Percentiles rank a stretch among this genome's conserved stretches.
These are phyloP conservation scores for Mucuna pruriens DNA, from an alignment of 306 rosid species.

Conservation along the genomic window DNA sequence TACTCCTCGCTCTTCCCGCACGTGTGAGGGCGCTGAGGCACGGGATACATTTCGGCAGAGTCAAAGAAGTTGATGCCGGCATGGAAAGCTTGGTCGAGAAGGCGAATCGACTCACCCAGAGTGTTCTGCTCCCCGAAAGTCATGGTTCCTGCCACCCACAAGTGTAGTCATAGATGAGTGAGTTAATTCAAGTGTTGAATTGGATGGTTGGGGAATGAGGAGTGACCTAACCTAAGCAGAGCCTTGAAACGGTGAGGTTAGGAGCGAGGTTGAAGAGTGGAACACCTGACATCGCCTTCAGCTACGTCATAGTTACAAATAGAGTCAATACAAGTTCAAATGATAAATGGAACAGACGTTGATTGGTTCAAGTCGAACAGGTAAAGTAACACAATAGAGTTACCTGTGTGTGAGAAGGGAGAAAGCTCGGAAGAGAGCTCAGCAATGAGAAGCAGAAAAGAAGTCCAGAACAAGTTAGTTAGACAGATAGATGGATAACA, in stretches of 20 bases:
- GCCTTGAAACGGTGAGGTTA: constrained; percentile 66
- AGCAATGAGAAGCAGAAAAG: too few relatives aligned
- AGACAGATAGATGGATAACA: too few relatives aligned
- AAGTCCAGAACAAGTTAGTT: too few relatives aligned
- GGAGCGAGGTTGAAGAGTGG: constrained; percentile 77
- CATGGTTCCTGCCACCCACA: constrained; percentile 68
- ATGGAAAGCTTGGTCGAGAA: constrained; percentile 69
- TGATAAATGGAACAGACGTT: too few relatives aligned
- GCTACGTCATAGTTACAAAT: too few relatives aligned
- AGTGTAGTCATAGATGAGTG: neutral
- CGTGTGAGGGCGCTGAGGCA: constrained; percentile 81
- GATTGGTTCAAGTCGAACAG: too few relatives aligned
- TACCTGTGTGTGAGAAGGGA: too few relatives aligned
- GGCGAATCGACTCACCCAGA: constrained; percentile 60
- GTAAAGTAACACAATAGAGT: too few relatives aligned
- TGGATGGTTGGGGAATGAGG: neutral
- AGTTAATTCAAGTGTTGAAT: neutral
- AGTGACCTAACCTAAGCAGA: constrained; percentile 66
- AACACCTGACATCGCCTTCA: constrained; percentile 53
- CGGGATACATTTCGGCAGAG: constrained; percentile 96
- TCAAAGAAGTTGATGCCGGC: constrained; percentile 91
- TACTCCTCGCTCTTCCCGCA: constrained; percentile 86
- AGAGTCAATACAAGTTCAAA: too few relatives aligned
- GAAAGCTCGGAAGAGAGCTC: too few relatives aligned
- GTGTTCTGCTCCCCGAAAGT: constrained; percentile 92